phyloP scores from a whole-genome alignment of 768 basidiomycete genomes.

The Rhizopogon rudus region DNA sequence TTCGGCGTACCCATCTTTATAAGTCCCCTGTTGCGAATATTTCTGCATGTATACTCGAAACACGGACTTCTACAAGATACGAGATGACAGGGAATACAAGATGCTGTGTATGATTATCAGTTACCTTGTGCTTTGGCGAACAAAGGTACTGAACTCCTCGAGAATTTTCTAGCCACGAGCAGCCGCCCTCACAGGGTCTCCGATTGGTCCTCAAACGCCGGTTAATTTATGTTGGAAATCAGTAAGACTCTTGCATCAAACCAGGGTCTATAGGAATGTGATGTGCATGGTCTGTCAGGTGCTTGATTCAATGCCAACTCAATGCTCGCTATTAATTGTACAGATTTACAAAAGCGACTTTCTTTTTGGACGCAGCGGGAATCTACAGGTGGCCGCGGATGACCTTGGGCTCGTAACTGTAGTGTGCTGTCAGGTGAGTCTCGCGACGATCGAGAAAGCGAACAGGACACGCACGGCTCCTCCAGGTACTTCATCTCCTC shows the following conservation, averaged over 20 bases:
- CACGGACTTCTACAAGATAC: no score
- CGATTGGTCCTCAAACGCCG: no score
- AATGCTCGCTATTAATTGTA: not conserved
- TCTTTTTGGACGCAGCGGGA: not conserved
- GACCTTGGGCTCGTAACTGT: slow-evolving; percentile 14
- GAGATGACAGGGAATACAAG: no score
- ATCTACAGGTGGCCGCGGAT: slow-evolving; percentile 14
- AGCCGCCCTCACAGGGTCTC: no score
- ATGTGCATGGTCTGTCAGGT: slow-evolving; percentile 7
- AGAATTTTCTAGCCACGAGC: no score
- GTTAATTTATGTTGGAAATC: no score
- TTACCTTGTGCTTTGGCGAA: no score
- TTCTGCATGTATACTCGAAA: no score
- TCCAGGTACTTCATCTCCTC: slow-evolving; percentile 29
- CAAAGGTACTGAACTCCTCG: no score
- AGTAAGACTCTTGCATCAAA: not conserved
- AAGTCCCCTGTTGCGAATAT: no score
- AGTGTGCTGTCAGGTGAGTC: not conserved
- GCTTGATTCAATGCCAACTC: not conserved
- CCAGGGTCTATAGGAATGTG: slow-evolving; percentile 11
- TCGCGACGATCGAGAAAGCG: not conserved
- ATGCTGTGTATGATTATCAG: no score
- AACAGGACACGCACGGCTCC: slow-evolving; percentile 17
- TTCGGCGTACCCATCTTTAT: no score
- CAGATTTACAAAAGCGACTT: not conserved